Evolutionary conservation across 1,139 yeast species (phyloP), one percentile per base, ranked within the genome.

Genomic region (Spathaspora sp.): DNA sequence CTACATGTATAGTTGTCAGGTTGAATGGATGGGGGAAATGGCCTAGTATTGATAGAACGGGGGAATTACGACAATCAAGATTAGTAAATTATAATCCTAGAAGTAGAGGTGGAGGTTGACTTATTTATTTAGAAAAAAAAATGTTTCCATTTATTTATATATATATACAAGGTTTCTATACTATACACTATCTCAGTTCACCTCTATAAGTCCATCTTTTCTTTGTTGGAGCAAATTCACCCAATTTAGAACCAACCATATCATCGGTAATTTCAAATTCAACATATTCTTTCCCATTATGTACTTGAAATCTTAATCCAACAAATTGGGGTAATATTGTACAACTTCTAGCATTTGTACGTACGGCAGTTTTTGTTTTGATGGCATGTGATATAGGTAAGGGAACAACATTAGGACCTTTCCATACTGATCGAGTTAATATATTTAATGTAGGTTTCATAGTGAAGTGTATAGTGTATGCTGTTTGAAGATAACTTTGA

Each of bases 211-310:
- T 81, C 69, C 88, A 89, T 65, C 87, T 82, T 78, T 89, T 88
- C 63, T 97, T 78, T 2, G 99, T 93, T 47, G 93, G 88, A 3
- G 96, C 96, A 70, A 89, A 93, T 65, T 93, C 98, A 2, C 99
- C 99, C 48, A 93, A 73, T 65, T 93, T 93, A 54, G 84, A 81
- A n/a, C 99, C 99, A 53, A 93, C 97, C 99, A 93, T 93, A 57
- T 93, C 95, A 60, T 93, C 98, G 9, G 87, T 82, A 29, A 93
- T 80, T 56, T 86, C 91, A 43, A 93, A 79, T 46, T 90, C 91
- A 43, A 90, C 96, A 62, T 91, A 93, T 55, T 90, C 96, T 65
- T 86, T 88, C 34, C 99, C 99, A 67, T 93, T 93, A 68, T 93
- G 99, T 40, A 93, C 88, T 68, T 93, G 96, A 67, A 93, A 93